phyloP scores from a whole-genome alignment of 305 asterid genomes.

The Fraxinus ornus region DNA sequence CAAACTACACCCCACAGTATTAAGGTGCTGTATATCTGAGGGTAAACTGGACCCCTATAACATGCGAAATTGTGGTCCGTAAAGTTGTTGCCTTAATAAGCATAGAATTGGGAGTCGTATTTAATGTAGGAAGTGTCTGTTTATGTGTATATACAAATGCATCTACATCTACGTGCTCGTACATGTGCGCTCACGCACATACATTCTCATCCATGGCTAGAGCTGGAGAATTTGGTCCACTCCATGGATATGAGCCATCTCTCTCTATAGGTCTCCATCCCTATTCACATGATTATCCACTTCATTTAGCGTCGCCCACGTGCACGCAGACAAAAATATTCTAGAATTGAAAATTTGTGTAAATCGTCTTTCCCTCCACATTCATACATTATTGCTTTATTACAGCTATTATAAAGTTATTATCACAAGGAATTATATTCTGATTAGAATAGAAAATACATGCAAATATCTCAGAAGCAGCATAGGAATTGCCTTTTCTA shows the following conservation, averaged over 20 bases:
- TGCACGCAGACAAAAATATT: background rate
- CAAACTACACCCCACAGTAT: background rate
- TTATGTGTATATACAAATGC: background rate
- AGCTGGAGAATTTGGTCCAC: background rate
- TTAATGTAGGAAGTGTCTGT: background rate
- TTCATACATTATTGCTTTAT: background rate
- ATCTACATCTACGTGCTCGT: background rate
- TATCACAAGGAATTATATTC: background rate
- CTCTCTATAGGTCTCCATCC: background rate
- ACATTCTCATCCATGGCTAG: background rate
- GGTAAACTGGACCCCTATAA: background rate
- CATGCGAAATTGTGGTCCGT: background rate
- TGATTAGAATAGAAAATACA: background rate
- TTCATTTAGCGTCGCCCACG: background rate
- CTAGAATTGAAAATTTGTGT: background rate
- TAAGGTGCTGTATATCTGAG: background rate
- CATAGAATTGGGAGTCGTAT: background rate
- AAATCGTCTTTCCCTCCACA: background rate
- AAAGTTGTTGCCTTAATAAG: background rate
- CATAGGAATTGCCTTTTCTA: background rate
- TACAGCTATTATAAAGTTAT: background rate
- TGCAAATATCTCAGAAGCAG: background rate
- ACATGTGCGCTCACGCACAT: too few relatives aligned
- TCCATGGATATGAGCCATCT: background rate
- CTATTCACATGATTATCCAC: slow-evolving; percentile 2